Evolutionary conservation across 1,284 basidiomycete genomes (phyloP).

Genomic region (Pseudozyma sp.): DNA sequence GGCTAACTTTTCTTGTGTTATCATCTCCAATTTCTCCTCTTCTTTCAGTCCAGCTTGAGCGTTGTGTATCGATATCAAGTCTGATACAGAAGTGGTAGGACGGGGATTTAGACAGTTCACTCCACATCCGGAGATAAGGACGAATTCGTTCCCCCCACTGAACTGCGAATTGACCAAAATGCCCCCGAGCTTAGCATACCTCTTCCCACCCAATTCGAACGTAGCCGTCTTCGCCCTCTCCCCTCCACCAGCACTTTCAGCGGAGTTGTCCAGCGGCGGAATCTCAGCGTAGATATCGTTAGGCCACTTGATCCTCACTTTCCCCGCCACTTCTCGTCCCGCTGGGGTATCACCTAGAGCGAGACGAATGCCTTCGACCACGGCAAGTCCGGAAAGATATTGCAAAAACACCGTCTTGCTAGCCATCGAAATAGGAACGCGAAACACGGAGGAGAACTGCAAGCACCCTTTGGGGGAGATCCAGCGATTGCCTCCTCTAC

Average conservation of each 20-base stretch:
- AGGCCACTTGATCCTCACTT: conserved; percentile 87
- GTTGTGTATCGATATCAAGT: conserved; percentile 73
- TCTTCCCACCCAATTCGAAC: conserved; percentile 49
- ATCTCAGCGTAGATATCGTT: conserved; percentile 90
- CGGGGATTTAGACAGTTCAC: conserved; percentile 86
- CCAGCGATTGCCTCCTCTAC: conserved; percentile 91
- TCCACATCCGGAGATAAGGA: conserved; percentile 86
- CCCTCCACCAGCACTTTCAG: conserved; percentile 60
- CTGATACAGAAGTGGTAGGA: conserved; percentile 84
- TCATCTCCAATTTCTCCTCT: conserved; percentile 60
- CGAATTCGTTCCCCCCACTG: conserved; percentile 76
- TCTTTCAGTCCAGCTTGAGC: conserved; percentile 75
- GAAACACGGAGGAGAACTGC: conserved; percentile 84
- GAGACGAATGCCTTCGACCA: conserved; percentile 81
- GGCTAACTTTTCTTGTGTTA: conserved; percentile 81
- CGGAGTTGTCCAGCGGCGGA: conserved; percentile 69
- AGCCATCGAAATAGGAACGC: conserved; percentile 75
- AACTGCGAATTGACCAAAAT: conserved; percentile 92
- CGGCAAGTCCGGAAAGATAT: conserved; percentile 89
- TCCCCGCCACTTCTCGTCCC: conserved; percentile 72
- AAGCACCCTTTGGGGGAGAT: conserved; percentile 91
- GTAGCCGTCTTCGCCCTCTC: conserved; percentile 70
- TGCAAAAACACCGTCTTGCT: conserved; percentile 91
- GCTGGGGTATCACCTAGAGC: conserved; percentile 72
- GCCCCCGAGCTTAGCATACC: conserved; percentile 72